Evolutionary conservation across 2,329 filamentous ascomycete genomes (phyloP).

Genomic region (Colletotrichum siamense): DNA sequence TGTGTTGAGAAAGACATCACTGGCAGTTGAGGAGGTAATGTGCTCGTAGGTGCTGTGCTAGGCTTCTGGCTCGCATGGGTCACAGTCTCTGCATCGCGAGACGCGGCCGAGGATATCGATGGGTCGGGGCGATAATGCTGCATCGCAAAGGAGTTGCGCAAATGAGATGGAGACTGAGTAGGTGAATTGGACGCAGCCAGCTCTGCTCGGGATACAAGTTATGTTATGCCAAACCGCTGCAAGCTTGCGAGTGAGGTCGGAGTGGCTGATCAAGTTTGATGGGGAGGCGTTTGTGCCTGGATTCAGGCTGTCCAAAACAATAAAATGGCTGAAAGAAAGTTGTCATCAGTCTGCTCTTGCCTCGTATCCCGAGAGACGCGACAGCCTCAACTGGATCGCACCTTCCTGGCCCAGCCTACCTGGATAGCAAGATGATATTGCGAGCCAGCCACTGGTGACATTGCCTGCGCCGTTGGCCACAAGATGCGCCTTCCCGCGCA

Average conservation of each 20-base stretch:
- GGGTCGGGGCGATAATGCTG: conserved; percentile 33
- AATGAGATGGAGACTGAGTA: background rate
- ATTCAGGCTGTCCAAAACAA: background rate
- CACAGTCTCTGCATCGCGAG: conserved; percentile 25
- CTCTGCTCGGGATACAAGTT: background rate
- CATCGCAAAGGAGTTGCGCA: conserved; percentile 29
- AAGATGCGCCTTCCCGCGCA: background rate
- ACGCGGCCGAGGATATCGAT: conserved; percentile 24
- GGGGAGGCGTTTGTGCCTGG: background rate
- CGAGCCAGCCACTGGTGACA: background rate
- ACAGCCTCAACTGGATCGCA: background rate
- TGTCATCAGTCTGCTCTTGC: background rate
- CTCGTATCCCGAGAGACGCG: background rate
- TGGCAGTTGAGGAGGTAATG: background rate
- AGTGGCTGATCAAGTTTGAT: background rate
- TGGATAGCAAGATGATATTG: background rate
- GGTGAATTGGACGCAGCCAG: background rate
- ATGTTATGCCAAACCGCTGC: background rate
- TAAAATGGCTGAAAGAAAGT: background rate
- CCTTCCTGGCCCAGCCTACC: background rate
- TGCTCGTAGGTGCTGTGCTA: conserved; percentile 20
- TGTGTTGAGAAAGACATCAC: background rate
- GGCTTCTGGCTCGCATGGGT: conserved; percentile 4
- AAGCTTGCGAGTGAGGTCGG: background rate
- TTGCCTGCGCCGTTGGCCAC: background rate